Base-by-base conservation (phyloP, 345 rosid genomes). In the Adansonia digitata region DNA sequence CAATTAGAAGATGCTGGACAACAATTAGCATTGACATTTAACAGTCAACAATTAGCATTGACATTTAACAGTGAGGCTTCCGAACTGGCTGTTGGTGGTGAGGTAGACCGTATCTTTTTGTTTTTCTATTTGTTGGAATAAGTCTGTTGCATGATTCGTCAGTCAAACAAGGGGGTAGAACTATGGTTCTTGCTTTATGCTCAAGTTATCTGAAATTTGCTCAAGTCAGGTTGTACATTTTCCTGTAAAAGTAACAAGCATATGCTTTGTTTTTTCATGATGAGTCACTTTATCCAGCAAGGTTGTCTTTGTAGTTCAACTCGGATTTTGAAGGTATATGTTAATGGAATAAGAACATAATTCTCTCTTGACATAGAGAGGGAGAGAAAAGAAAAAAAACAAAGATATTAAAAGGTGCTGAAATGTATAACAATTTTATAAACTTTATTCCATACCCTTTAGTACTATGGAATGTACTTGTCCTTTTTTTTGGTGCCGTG, bases 1-100 rank as follows among this genome's bases (percentile, higher is more conserved):
- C 84, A 84, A 75, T 86, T 96, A 62, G 82, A 76, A 68, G 84
- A 86, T 78, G 86, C 86, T 74, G 97, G 91, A 57, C 97, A 89
- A 77, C 98, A 89, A 76, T 81, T 93, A 70, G 91, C 92, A 52
- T 60, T 96, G 69, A 87, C 80, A n/a, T n/a, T n/a, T n/a, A n/a
- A n/a, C n/a, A n/a, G n/a, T n/a, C n/a, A n/a, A n/a, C n/a, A n/a
- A n/a, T n/a, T n/a, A n/a, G n/a, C n/a, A n/a, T n/a, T n/a, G n/a
- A n/a, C n/a, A 24, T 96, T 93, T 27, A 82, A 88, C 83, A 85
- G 70, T 55, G 92, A 93, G 17, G 92, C 92, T 51, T 84, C 97
- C 67, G 69, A 77, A 43, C 86, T 93, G 43, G 97, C 98, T 55
- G 77, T 82, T 73, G 99, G 99, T 62, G 89, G 90, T 0, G 98